These are phyloP conservation scores for Fallopia convolvulus DNA, from an alignment of 148 eudicot genomes.

Conservation along the genomic window DNA sequence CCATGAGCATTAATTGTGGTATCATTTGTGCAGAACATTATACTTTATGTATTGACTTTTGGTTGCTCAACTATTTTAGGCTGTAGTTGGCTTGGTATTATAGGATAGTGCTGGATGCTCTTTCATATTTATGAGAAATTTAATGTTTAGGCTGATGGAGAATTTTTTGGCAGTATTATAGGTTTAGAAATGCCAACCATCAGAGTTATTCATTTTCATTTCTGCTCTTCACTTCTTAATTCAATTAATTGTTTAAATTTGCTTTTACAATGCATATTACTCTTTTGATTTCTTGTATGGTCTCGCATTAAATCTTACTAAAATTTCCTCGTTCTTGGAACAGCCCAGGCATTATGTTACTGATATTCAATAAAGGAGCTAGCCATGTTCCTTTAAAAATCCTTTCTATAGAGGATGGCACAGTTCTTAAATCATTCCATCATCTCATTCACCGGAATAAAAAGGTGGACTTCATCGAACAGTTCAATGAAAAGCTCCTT, in stretches of 20 bases:
- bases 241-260: not conserved
- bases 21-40: not conserved
- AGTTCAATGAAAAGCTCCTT: slow-evolving; percentile 94
- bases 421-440: slow-evolving; percentile 87
- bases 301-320: not conserved
- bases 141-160: not conserved
- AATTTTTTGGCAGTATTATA: not conserved
- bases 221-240: not conserved
- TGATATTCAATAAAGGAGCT: slow-evolving; percentile 66
- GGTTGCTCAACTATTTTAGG: not conserved
- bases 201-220: not conserved
- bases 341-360: slow-evolving; percentile 96
- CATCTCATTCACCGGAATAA: slow-evolving; percentile 88
- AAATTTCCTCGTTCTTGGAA: slow-evolving; percentile 12
- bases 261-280: not conserved
- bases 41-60: not conserved
- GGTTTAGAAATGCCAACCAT: not conserved
- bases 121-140: not conserved
- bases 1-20: not conserved
- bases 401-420: slow-evolving; percentile 94
- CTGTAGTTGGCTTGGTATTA: not conserved
- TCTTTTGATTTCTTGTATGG: not conserved
- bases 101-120: not conserved
- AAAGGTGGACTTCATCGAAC: slow-evolving; percentile 97
- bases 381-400: slow-evolving; percentile 88